Evolutionary conservation across 208 protist species (phyloP).

Genomic region (Lotmaria passim): DNA sequence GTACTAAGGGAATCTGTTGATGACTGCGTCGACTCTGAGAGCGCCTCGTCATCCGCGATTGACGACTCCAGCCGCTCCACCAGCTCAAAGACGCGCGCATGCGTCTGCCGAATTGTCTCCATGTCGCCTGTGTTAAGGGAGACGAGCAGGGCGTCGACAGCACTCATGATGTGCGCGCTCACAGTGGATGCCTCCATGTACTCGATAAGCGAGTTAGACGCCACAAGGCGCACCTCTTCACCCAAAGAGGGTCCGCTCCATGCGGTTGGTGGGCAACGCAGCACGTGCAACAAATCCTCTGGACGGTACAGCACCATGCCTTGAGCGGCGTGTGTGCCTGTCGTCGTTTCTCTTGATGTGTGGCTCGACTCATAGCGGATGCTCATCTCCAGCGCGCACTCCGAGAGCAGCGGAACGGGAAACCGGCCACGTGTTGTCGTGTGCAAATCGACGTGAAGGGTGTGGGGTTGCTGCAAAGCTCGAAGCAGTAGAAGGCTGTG

Average conservation of each 20-base stretch:
- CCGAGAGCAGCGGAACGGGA: slow-evolving; percentile 32
- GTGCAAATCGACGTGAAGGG: slow-evolving; percentile 47
- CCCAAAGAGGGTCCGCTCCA: neutral
- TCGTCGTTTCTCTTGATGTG: neutral
- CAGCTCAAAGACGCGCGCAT: slow-evolving; percentile 58
- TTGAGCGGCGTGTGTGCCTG: neutral
- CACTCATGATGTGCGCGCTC: slow-evolving; percentile 37
- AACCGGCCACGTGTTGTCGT: slow-evolving; percentile 15
- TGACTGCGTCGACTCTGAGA: neutral
- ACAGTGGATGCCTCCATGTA: slow-evolving; percentile 69
- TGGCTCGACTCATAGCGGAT: slow-evolving; percentile 13
- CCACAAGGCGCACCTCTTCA: slow-evolving; percentile 1
- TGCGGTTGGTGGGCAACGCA: slow-evolving; percentile 9
- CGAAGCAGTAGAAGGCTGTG: slow-evolving; percentile 78
- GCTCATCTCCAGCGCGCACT: slow-evolving; percentile 33
- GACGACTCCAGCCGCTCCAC: slow-evolving; percentile 55
- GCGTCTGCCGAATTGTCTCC: slow-evolving; percentile 50
- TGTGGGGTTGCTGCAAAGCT: slow-evolving; percentile 67
- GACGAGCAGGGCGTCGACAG: slow-evolving; percentile 60
- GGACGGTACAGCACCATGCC: slow-evolving; percentile 38
- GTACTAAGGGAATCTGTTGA: slow-evolving; percentile 43
- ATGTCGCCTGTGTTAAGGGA: slow-evolving; percentile 49
- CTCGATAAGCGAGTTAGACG: slow-evolving; percentile 21
- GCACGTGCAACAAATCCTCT: slow-evolving; percentile 56
- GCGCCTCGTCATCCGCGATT: slow-evolving; percentile 34